Evolutionary conservation across 179 eudicot species (phyloP).

Genomic region (Beta lomatogona): DNA sequence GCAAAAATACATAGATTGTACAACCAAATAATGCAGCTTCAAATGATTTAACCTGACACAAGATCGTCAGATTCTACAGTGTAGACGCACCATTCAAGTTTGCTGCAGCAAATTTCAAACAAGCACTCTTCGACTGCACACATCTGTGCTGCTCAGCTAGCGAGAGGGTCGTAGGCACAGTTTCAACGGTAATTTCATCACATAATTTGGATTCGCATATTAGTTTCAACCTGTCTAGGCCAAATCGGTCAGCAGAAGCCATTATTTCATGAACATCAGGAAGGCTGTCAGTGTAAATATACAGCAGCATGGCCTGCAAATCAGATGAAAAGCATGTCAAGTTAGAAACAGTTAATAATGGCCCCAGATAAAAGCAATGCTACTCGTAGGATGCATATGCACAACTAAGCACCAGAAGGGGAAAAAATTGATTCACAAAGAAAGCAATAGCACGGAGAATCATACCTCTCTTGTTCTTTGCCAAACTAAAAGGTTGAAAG

Average conservation of each 20-base stretch:
- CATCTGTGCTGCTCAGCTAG: conserved; percentile 83
- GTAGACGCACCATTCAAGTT: conserved; percentile 96
- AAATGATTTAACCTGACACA: conserved; percentile 48
- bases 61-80: conserved; percentile 52
- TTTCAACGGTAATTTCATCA: conserved; percentile 62
- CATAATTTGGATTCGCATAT: conserved; percentile 80
- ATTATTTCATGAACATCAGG: conserved; percentile 60
- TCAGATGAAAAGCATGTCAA: conserved; percentile 21
- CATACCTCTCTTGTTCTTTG: neutral
- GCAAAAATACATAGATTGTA: neutral
- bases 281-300: conserved; percentile 72
- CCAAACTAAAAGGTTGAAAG: neutral
- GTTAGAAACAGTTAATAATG: neutral
- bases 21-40: conserved; percentile 10
- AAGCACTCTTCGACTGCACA: conserved; percentile 68
- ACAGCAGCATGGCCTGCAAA: conserved; percentile 76
- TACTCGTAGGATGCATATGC: neutral
- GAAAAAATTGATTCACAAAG: neutral
- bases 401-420: neutral
- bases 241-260: conserved; percentile 92
- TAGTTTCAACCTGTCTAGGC: conserved; percentile 69
- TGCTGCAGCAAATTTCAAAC: conserved; percentile 78
- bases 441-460: neutral
- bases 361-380: neutral
- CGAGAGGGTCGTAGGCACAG: conserved; percentile 80